phyloP scores from a whole-genome alignment of 345 rosid genomes.

The sweet orange (Citrus sinensis) region DNA sequence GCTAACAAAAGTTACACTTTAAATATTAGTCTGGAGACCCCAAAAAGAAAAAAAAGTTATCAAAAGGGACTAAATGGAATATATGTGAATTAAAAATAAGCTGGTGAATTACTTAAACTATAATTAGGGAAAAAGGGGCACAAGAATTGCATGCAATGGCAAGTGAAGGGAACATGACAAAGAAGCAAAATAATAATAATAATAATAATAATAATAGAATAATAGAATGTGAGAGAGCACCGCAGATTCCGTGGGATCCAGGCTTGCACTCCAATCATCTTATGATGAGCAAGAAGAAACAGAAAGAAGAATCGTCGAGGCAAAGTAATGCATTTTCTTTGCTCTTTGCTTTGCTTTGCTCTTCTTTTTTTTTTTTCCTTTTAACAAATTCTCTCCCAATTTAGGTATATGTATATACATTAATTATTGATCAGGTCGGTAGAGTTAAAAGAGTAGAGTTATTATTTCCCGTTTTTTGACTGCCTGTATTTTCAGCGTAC shows the following conservation, averaged over 20 bases:
- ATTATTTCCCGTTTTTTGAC: not conserved
- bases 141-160: constrained; percentile 17
- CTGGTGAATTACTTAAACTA: too few species aligned
- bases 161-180: constrained; percentile 7
- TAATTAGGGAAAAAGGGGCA: not conserved
- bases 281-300: too few species aligned
- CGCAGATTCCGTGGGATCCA: constrained; percentile 51
- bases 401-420: too few species aligned
- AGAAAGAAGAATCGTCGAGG: not conserved
- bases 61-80: not conserved
- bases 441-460: too few species aligned
- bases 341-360: not conserved
- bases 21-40: too few species aligned
- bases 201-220: not conserved
- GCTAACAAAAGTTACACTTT: too few species aligned
- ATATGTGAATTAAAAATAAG: not conserved
- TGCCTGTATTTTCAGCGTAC: not conserved
- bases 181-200: too few species aligned
- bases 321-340: not conserved
- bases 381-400: not conserved
- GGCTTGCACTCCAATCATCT: constrained; percentile 45
- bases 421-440: too few species aligned
- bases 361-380: not conserved
- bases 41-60: too few species aligned
- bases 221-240: constrained; percentile 14